Evolutionary conservation across 768 basidiomycete species (phyloP).

Genomic region (Termitomyces heimii): DNA sequence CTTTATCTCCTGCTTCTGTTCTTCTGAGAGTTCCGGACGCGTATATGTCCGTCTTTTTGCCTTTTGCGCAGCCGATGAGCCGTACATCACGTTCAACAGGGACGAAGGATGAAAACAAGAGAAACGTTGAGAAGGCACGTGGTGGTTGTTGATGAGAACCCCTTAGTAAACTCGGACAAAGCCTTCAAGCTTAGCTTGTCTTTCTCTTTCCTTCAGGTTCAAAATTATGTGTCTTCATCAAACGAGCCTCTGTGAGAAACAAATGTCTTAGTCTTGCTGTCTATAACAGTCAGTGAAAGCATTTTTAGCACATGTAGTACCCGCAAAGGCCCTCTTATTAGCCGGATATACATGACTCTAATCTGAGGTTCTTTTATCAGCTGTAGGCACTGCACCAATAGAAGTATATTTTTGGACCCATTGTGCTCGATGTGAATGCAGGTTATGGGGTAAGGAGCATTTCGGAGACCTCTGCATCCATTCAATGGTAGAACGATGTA

Average conservation of each 20-base stretch:
- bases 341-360: no score
- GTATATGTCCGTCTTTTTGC: conserved; percentile 66
- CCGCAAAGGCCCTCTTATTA: no score
- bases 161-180: conserved; percentile 6
- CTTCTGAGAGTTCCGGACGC: conserved; percentile 81
- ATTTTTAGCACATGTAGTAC: no score
- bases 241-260: background rate
- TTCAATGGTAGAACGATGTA: no score
- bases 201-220: no score
- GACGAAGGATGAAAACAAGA: conserved; percentile 2
- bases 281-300: background rate
- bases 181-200: no score
- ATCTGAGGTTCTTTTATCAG: no score
- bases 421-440: no score
- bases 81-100: conserved; percentile 39
- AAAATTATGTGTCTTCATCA: background rate
- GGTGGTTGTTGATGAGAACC: background rate
- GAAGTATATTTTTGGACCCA: no score
- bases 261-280: background rate
- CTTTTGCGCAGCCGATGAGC: conserved; percentile 64
- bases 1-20: conserved; percentile 94
- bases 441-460: no score
- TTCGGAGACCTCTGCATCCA: no score
- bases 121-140: background rate
- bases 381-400: no score